A percentile compares a stretch with the other conserved stretches of the same genome.
Conservation (phyloP, 768 basidiomycete species). For the Jaapia argillacea region DNA sequence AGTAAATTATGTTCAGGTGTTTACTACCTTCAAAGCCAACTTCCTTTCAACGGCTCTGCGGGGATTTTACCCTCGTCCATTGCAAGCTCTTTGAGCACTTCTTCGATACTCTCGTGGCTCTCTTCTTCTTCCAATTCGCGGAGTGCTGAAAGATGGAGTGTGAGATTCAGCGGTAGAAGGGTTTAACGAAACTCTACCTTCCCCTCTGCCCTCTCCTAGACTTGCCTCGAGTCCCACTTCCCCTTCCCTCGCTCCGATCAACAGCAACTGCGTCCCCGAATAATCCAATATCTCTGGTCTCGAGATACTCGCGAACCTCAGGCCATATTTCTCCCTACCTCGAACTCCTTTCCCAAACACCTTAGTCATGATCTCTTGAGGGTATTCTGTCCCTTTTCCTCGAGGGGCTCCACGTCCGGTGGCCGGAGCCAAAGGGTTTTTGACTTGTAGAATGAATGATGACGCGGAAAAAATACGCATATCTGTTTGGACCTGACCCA, state of each 20-base stretch:
- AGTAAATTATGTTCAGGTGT: background rate
- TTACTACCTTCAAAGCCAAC: slow-evolving; percentile 48
- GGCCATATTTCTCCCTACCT: slow-evolving; percentile 35
- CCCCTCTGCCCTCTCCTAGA: slow-evolving; percentile 41
- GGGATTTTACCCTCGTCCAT: slow-evolving; percentile 31
- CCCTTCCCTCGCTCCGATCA: slow-evolving; percentile 41
- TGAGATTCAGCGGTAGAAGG: background rate
- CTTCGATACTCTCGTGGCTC: slow-evolving; percentile 25
- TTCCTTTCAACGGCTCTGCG: slow-evolving; percentile 36
- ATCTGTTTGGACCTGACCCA: slow-evolving; percentile 44
- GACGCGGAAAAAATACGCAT: slow-evolving; percentile 44
- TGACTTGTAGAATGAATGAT: slow-evolving; percentile 50
- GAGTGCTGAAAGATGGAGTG: slow-evolving; percentile 22
- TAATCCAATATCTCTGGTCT: slow-evolving; percentile 44
- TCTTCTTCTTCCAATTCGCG: slow-evolving; percentile 28
- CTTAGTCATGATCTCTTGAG: slow-evolving; percentile 32
- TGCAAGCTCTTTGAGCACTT: slow-evolving; percentile 36
- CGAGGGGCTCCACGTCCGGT: slow-evolving; percentile 21
- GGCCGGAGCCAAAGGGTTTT: slow-evolving; percentile 43
- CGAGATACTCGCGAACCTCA: slow-evolving; percentile 42
- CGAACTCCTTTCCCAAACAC: slow-evolving; percentile 36
- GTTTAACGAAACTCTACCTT: slow-evolving; percentile 21
- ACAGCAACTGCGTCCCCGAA: slow-evolving; percentile 39
- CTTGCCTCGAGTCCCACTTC: slow-evolving; percentile 37
- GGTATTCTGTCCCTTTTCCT: slow-evolving; percentile 31